Conservation (phyloP, 176 grass and related monocot species). For the Ananas comosus region DNA sequence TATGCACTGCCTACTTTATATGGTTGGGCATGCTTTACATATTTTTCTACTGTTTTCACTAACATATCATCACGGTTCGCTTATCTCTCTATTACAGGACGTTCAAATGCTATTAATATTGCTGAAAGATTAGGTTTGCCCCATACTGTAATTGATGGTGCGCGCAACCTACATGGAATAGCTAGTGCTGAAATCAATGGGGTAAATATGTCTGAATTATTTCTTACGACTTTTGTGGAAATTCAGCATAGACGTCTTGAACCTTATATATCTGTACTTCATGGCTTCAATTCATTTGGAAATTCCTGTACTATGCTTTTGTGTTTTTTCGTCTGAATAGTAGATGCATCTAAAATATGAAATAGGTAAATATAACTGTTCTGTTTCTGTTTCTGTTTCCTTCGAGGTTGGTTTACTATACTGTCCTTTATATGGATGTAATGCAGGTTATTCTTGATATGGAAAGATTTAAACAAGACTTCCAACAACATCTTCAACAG, state of each 20-base stretch:
- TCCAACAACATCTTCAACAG: constrained; percentile 45
- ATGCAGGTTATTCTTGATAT: constrained; percentile 76
- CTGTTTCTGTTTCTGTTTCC: neutral
- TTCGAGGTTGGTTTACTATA: neutral
- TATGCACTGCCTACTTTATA: neutral
- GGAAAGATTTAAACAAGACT: constrained; percentile 67
- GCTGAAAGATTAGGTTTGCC: constrained; percentile 59
- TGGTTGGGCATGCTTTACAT: neutral
- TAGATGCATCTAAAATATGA: neutral
- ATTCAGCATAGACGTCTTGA: neutral
- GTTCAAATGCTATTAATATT: constrained; percentile 79
- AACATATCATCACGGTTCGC: constrained; percentile 13
- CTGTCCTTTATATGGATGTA: constrained; percentile 6
- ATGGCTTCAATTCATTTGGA: neutral
- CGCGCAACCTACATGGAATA: constrained; percentile 47
- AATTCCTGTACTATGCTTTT: neutral
- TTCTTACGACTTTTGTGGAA: constrained; percentile 8
- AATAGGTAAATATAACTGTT: neutral
- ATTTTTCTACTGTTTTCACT: constrained; percentile 13
- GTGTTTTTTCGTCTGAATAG: neutral
- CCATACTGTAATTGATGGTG: constrained; percentile 34
- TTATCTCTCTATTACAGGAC: constrained; percentile 31
- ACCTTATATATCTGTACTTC: neutral
- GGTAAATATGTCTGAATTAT: constrained; percentile 20
- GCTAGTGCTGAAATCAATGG: constrained; percentile 66